phyloP scores from a whole-genome alignment of 345 rosid genomes.

The Eucalyptus grandis region DNA sequence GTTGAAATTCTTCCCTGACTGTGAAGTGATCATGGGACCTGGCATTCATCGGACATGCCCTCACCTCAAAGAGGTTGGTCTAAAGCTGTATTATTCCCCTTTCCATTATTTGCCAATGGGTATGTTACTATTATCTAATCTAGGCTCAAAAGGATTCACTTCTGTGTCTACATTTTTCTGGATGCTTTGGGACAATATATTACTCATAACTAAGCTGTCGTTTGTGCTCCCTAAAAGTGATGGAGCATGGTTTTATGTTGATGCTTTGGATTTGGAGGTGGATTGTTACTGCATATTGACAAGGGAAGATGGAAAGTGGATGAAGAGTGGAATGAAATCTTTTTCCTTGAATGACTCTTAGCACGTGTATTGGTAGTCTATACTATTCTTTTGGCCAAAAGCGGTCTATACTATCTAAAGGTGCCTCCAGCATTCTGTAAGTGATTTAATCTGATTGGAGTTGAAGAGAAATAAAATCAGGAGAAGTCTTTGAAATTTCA shows the following conservation, averaged over 20 bases:
- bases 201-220: neutral
- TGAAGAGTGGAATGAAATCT: neutral
- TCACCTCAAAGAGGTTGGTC: slow-evolving; percentile 75
- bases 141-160: neutral
- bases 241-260: neutral
- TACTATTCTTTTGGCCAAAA: neutral
- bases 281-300: neutral
- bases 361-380: neutral
- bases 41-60: slow-evolving; percentile 71
- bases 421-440: neutral
- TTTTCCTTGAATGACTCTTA: neutral
- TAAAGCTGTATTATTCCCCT: neutral
- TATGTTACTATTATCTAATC: neutral
- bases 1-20: no score
- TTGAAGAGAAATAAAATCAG: neutral
- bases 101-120: neutral
- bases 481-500: neutral
- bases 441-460: neutral
- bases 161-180: neutral
- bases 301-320: neutral
- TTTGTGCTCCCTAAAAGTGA: neutral
- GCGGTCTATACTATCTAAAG: neutral
- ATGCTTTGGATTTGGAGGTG: neutral
- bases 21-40: slow-evolving; percentile 54
- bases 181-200: neutral